phyloP scores from a whole-genome alignment of 495 filamentous ascomycete species.

The Xylaria nigripes region DNA sequence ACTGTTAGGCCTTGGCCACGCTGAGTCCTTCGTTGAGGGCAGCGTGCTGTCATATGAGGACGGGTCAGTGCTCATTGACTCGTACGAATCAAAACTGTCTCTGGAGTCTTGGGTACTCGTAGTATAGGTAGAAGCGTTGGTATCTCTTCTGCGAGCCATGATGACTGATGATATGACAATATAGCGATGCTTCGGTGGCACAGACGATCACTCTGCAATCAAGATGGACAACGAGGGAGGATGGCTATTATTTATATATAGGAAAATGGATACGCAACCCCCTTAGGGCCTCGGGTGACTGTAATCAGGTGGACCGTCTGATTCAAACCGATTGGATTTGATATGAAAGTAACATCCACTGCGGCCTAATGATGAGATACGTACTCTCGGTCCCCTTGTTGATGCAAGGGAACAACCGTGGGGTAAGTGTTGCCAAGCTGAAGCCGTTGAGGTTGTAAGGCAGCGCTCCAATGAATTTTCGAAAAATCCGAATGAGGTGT shows the following conservation, averaged over 20 bases:
- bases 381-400: conserved; percentile 18
- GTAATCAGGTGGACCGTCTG: conserved; percentile 19
- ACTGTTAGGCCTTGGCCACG: conserved; percentile 27
- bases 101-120: conserved; percentile 52
- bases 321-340: conserved; percentile 19
- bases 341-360: conserved; percentile 14
- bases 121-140: conserved; percentile 30
- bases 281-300: conserved; percentile 20
- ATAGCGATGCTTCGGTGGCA: conserved; percentile 10
- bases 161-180: conserved; percentile 4
- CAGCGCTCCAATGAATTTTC: conserved; percentile 6
- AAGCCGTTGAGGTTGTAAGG: conserved; percentile 12
- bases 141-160: conserved; percentile 25
- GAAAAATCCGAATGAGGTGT: conserved; percentile 3
- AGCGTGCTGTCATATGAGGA: conserved; percentile 55
- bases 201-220: conserved; percentile 9
- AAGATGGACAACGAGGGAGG: conserved; percentile 7
- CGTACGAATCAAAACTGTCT: conserved; percentile 54
- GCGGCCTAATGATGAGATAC: conserved; percentile 23
- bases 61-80: conserved; percentile 59
- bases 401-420: conserved; percentile 22
- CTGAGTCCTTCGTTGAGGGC: conserved; percentile 40
- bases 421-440: conserved; percentile 22
- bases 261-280: conserved; percentile 11
- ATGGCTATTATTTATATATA: conserved; percentile 20